Base-by-base conservation (phyloP, 345 rosid genomes). In the Euphorbia peplus region DNA sequence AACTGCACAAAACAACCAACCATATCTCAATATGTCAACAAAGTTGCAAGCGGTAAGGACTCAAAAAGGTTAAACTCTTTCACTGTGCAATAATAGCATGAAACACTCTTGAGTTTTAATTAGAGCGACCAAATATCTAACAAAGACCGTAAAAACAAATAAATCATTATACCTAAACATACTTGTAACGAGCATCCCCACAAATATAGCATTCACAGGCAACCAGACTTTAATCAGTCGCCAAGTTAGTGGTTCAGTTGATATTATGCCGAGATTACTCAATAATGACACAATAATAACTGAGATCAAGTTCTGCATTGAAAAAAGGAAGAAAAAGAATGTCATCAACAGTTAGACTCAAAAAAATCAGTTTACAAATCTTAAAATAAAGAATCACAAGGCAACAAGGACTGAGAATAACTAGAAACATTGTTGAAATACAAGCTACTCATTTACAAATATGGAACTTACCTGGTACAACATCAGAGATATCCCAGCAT, bases 161-260 rank as follows among this genome's bases (percentile, higher is more conserved):
- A 65, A 47, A 53, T 16, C 2, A 4, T 7, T 83, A 55, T 88
- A 95, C 99, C 99, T 95, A 80, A 91, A 95, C 99, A 95, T 90
- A 84, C 99, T 95, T 61, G 99, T 91, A 73, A 95, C 55, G 44
- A 95, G 99, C 99, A 95, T 95, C 63, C 99, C 96, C 57, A 95
- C 99, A 77, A 95, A 95, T 70, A 95, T 88, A 64, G 86, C 81
- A 66, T 95, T 95, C 75, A 95, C 99, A 3, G 99, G 98, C 75
- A 91, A 74, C 99, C 99, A 95, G 78, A 88, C 93, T 80, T 86
- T 95, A 39, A 90, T 81, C 88, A 95, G 78, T 75, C 76, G 85
- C 88, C 84, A 85, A 8, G 93, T 91, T 60, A 95, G 81, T 16
- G 99, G 93, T 78, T 95, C 99, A 1, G 92, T 90, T 16, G 98